Base-by-base conservation (phyloP, 768 basidiomycete species). In the Naganishia friedmannii region DNA sequence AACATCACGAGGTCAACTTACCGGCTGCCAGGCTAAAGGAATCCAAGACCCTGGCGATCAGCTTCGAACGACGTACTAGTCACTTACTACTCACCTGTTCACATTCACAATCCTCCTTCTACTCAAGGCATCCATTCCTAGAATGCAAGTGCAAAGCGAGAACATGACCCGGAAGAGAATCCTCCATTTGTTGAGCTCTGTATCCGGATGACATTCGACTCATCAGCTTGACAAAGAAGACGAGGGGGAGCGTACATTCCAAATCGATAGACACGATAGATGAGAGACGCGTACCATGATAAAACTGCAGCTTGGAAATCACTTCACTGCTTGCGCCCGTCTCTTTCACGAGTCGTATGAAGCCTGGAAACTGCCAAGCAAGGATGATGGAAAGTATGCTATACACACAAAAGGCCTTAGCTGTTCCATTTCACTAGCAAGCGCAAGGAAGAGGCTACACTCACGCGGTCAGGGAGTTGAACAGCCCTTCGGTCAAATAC, bases 181-280 rank as follows among this genome's bases (percentile, higher is more conserved):
- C 10, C 68, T 42, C 56, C 56, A 42, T 46, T 63, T 69, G 68
- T 69, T 69, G 42, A 69, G 56, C 57, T 69, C 68, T 69, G 32
- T 17, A 31, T 31, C 26, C 29, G 19, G 4, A 31, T 6, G 1
- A 17, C 4, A 4, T 57, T 13, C 56, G 37, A 39, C n/a, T n/a
- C n/a, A 31, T 57, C 65, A 65, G 26, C 17, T 26, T 21, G 29
- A 31, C n/a, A n/a, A n/a, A n/a, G n/a, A n/a, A n/a, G n/a, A n/a
- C n/a, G n/a, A n/a, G n/a, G n/a, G n/a, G n/a, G n/a, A n/a, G 45
- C 6, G 29, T 12, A 29, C 23, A n/a, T 48, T 37, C 6, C 12
- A 12, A 37, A 12, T 37, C 34, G 53, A 3, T 28, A 42, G 37
- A 28, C 17, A 7, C 1, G 26, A 29, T 15, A 12, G 23, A 21